Base-by-base conservation (phyloP, 345 rosid genomes). In the Populus nigra region DNA sequence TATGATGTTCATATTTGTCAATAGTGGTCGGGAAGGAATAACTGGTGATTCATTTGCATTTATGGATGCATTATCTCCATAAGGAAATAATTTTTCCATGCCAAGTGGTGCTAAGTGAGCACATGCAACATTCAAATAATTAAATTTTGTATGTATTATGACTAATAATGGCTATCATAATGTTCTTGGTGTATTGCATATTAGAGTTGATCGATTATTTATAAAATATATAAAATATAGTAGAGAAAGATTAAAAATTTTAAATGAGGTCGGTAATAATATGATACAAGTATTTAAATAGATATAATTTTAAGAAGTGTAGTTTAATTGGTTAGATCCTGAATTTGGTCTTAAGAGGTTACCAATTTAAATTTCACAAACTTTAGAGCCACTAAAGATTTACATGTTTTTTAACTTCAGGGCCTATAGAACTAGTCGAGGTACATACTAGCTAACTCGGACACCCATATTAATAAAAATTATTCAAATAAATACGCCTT, bases 331-430 rank as follows among this genome's bases (percentile, higher is more conserved):
- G 0, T 31, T 0, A 31, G 33, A 31, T 31, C 0, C 1, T 33
- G 0, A 0, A 0, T 33, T 33, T 33, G 0, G 0, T 33, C 0
- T 4, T 0, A 33, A 33, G 5, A 33, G 0, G 0, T 33, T 4
- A 4, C 0, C 1, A 4, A 0, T 33, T 33, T 0, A 0, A 4
- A 0, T 33, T 4, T 0, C 0, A 33, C 3, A 33, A 33, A 33
- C 0, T 0, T 33, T 0, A 4, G 0, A 0, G 0, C 0, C 0
- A 4, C 0, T 33, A 0, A 0, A 33, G 0, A 0, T 0, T 33
- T 33, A 33, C 1, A 33, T 33, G 5, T 0, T 4, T 0, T 0
- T 33, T 33, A 33, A 33, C 0, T 33, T 33, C 0, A 33, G 0
- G 0, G 0, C 0, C 0, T 0, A 0, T 0, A 0, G 0, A 0